A percentile compares a stretch with the other conserved stretches of the same genome.
Evolutionary conservation across 2,329 filamentous ascomycete species (phyloP).

Genomic region (Ceratocystis smalleyi): DNA sequence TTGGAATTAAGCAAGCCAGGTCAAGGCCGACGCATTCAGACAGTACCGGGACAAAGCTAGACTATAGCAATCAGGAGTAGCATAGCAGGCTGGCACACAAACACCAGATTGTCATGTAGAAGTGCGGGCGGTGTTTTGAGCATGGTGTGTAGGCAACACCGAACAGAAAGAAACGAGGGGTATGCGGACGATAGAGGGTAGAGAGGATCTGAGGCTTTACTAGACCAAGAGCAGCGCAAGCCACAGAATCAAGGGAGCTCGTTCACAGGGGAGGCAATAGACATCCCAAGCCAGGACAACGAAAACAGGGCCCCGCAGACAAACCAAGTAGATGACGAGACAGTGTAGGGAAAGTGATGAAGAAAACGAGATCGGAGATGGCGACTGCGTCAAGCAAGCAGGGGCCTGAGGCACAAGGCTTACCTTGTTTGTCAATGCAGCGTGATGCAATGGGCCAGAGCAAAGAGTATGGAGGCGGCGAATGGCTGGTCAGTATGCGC

Average conservation of each 20-base stretch:
- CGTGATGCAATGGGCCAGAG: conserved; percentile 11
- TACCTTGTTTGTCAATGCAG: conserved; percentile 17
- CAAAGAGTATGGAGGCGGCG: not conserved
- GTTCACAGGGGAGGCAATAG: not conserved
- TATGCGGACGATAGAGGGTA: not conserved
- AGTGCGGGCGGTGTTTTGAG: not conserved
- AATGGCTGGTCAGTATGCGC: not conserved
- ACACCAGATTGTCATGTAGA: not conserved
- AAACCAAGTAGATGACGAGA: not conserved
- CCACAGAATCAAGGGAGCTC: not conserved
- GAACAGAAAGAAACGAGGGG: not conserved
- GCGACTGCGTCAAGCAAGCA: conserved; percentile 12
- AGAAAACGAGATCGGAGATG: conserved; percentile 12
- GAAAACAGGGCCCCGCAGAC: not conserved
- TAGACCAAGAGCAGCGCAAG: not conserved
- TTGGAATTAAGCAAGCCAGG: not conserved
- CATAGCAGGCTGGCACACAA: not conserved
- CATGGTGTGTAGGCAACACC: not conserved
- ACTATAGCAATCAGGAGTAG: not conserved
- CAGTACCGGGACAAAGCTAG: not conserved
- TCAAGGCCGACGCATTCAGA: not conserved
- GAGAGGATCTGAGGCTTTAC: not conserved
- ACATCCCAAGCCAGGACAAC: not conserved
- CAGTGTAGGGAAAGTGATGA: not conserved
- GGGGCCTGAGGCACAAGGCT: conserved; percentile 13